Percentiles rank a stretch among this genome's conserved stretches.
Evolutionary conservation across 108 stramenopile species (phyloP).

Genomic region (Nitzschia inconspicua): DNA sequence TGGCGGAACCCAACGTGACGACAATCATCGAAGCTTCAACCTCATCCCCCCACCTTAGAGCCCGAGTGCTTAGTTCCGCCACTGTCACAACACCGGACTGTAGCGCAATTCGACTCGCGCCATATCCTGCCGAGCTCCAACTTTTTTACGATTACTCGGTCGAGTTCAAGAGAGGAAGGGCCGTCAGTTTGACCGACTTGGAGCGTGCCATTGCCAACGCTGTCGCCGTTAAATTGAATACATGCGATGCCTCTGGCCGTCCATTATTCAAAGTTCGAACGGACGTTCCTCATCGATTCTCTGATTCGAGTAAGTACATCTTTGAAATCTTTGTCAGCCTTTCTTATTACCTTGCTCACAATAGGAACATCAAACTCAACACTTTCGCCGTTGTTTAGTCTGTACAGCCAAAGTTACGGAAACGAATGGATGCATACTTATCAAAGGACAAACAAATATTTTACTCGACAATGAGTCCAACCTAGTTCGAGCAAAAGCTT

Average conservation of each 20-base stretch:
- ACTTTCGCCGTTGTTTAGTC: background rate
- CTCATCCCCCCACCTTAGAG: too few species aligned
- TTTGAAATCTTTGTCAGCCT: too few species aligned
- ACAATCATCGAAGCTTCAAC: too few species aligned
- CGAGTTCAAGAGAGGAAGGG: slow-evolving; percentile 2
- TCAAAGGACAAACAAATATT: slow-evolving; percentile 22
- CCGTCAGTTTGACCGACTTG: slow-evolving; percentile 9
- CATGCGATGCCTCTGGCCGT: slow-evolving; percentile 19
- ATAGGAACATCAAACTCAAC: too few species aligned
- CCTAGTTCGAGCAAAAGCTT: slow-evolving; percentile 8
- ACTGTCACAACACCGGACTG: slow-evolving; percentile 16
- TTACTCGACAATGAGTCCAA: slow-evolving; percentile 18
- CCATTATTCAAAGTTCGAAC: slow-evolving; percentile 23
- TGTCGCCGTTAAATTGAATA: slow-evolving; percentile 9
- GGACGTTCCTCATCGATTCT: slow-evolving; percentile 11
- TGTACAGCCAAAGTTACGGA: background rate
- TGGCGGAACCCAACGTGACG: too few species aligned
- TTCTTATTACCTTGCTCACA: too few species aligned
- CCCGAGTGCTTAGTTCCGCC: background rate
- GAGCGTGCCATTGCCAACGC: slow-evolving; percentile 18
- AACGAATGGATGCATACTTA: slow-evolving; percentile 15
- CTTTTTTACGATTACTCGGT: slow-evolving; percentile 24
- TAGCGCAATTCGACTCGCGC: background rate
- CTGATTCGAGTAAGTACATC: slow-evolving; percentile 22
- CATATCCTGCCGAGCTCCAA: slow-evolving; percentile 25